Percentiles rank a stretch among this genome's conserved stretches.
Evolutionary conservation across 495 filamentous ascomycete species (phyloP).

Genomic region (Platismatia glauca): DNA sequence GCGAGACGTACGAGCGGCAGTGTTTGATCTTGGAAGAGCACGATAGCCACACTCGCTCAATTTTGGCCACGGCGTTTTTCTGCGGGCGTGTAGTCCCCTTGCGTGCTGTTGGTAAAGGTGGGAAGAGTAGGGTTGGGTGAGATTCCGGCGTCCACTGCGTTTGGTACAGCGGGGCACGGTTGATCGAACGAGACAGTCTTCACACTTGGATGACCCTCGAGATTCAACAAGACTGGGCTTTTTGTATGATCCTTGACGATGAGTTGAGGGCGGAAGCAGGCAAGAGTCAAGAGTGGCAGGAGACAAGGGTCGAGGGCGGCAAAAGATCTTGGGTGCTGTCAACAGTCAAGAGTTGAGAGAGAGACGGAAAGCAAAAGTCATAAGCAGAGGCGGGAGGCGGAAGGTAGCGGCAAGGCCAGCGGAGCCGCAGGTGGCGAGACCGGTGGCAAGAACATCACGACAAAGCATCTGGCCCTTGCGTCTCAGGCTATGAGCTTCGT

Average conservation of each 20-base stretch:
- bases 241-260: neutral
- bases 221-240: neutral
- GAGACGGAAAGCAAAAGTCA: too few species aligned
- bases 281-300: too few species aligned
- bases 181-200: neutral
- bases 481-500: conserved; percentile 87
- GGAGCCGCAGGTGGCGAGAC: too few species aligned
- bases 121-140: neutral
- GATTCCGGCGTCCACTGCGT: neutral
- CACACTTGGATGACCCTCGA: neutral
- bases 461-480: conserved; percentile 87
- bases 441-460: conserved; percentile 97
- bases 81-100: neutral
- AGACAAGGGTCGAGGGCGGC: too few species aligned
- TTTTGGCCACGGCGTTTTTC: neutral
- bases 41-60: neutral
- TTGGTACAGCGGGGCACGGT: neutral
- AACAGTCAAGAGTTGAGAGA: too few species aligned
- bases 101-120: too few species aligned
- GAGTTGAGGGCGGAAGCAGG: too few species aligned
- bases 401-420: too few species aligned
- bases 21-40: neutral
- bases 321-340: too few species aligned
- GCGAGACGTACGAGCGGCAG: neutral
- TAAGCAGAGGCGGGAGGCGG: too few species aligned